phyloP scores from a whole-genome alignment of 2,329 filamentous ascomycete genomes.

The Hirsutella rhossiliensis region DNA sequence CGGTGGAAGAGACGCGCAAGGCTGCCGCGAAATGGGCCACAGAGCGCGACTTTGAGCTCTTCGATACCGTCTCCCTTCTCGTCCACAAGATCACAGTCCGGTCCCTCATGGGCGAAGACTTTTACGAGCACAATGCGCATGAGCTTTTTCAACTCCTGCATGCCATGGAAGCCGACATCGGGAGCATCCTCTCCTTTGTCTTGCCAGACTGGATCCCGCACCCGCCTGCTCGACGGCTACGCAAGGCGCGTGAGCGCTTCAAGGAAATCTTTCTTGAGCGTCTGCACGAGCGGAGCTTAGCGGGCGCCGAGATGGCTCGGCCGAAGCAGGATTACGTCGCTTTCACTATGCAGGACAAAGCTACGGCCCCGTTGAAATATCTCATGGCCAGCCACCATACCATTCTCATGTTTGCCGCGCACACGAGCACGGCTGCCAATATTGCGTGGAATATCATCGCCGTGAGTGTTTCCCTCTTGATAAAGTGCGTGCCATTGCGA shows the following conservation, averaged over 20 bases:
- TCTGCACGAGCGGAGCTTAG: constrained; percentile 4
- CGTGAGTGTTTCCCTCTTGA: constrained; percentile 2
- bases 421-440: constrained; percentile 6
- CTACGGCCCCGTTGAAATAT: constrained; percentile 5
- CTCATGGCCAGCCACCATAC: constrained; percentile 5
- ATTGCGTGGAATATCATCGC: constrained; percentile 8
- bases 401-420: constrained; percentile 8
- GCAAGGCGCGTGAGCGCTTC: constrained; percentile 5
- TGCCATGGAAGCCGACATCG: constrained; percentile 6
- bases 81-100: constrained; percentile 6
- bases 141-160: constrained; percentile 7
- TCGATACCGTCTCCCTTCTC: constrained; percentile 5
- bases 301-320: neutral
- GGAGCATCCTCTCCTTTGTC: constrained; percentile 3
- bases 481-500: too few relatives aligned
- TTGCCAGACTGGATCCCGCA: constrained; percentile 8
- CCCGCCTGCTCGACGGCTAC: constrained; percentile 4
- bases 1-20: constrained; percentile 7
- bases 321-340: constrained; percentile 8
- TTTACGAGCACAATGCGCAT: constrained; percentile 4
- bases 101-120: constrained; percentile 9
- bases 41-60: constrained; percentile 2
- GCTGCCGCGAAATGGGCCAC: constrained; percentile 6
- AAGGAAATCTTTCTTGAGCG: constrained; percentile 7
- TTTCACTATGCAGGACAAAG: constrained; percentile 6